Percentiles rank a stretch among this genome's conserved stretches.
Conservation (phyloP, 352 stramenopile species). For the Pythium utonaiense region DNA sequence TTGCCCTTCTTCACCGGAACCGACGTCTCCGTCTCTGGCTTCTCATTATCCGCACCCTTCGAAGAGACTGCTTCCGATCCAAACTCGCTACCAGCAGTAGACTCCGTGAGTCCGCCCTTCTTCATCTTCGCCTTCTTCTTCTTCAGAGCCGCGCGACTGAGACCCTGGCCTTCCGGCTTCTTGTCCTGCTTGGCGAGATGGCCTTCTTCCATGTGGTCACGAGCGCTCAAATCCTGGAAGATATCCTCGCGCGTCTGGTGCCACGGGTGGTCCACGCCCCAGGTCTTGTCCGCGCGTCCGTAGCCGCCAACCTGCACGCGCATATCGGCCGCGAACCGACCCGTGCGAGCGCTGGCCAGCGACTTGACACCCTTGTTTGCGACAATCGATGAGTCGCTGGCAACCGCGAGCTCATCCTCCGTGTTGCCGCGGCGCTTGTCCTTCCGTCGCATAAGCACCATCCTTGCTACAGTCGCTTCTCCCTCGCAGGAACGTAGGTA, state of each 20-base stretch:
- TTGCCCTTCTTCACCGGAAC: constrained; percentile 3
- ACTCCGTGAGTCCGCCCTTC: constrained; percentile 42
- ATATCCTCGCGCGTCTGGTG: constrained; percentile 59
- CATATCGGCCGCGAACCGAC: constrained; percentile 79
- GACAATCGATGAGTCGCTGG: constrained; percentile 59
- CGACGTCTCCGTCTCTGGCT: constrained; percentile 24
- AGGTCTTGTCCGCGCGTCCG: constrained; percentile 72
- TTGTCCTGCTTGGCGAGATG: constrained; percentile 34
- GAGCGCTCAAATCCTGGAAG: constrained; percentile 40
- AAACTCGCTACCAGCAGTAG: constrained; percentile 13
- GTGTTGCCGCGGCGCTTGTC: constrained; percentile 73
- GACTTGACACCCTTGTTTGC: constrained; percentile 68
- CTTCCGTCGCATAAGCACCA: constrained; percentile 69
- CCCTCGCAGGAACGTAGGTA: too few relatives aligned
- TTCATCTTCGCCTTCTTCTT: constrained; percentile 75
- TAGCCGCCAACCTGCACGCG: constrained; percentile 67
- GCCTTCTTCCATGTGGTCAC: constrained; percentile 69
- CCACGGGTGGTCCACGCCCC: constrained; percentile 76
- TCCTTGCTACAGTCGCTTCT: constrained; percentile 21
- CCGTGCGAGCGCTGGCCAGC: constrained; percentile 41
- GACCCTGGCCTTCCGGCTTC: constrained; percentile 36
- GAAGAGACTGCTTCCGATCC: constrained; percentile 7
- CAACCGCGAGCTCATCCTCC: constrained; percentile 50
- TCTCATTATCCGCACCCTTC: constrained; percentile 9
- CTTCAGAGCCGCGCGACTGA: constrained; percentile 75